Percentiles rank a stretch among this genome's conserved stretches.
Conservation (phyloP, 495 filamentous ascomycete species). For the Lophium mytilinum region DNA sequence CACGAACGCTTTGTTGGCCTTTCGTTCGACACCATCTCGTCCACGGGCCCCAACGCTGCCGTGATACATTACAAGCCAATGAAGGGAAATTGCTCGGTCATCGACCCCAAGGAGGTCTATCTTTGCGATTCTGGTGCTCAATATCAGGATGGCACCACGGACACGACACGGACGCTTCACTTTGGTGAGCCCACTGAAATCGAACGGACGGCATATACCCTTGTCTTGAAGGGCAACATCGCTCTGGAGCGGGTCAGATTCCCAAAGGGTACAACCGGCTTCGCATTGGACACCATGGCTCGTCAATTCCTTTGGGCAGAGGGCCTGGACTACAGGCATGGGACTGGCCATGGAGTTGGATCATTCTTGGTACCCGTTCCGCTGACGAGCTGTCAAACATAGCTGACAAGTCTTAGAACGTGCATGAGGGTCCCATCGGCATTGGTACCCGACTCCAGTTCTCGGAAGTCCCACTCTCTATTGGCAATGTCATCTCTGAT, state of each 20-base stretch:
- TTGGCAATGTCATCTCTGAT: constrained; percentile 91
- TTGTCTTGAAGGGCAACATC: constrained; percentile 95
- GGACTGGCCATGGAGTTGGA: constrained; percentile 94
- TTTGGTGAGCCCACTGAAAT: constrained; percentile 79
- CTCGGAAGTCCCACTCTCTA: constrained; percentile 77
- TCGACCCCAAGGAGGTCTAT: constrained; percentile 84
- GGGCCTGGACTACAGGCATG: constrained; percentile 91
- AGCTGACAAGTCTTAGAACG: constrained; percentile 49
- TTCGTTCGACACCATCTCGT: constrained; percentile 94
- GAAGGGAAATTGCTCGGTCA: constrained; percentile 66
- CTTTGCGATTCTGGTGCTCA: constrained; percentile 96
- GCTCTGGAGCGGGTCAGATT: constrained; percentile 81
- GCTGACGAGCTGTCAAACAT: background rate
- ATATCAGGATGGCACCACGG: constrained; percentile 92
- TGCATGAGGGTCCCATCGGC: constrained; percentile 96
- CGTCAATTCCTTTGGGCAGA: constrained; percentile 89
- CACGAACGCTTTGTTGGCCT: constrained; percentile 80
- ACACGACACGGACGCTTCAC: constrained; percentile 89
- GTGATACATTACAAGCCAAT: constrained; percentile 97
- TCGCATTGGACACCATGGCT: constrained; percentile 81
- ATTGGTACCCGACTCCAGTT: constrained; percentile 89
- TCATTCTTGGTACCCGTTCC: constrained; percentile 55
- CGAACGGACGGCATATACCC: constrained; percentile 86
- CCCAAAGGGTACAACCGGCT: constrained; percentile 90
- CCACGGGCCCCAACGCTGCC: constrained; percentile 88